phyloP scores from a whole-genome alignment of 2,329 filamentous ascomycete species.

The Ambrosiella beaveri region DNA sequence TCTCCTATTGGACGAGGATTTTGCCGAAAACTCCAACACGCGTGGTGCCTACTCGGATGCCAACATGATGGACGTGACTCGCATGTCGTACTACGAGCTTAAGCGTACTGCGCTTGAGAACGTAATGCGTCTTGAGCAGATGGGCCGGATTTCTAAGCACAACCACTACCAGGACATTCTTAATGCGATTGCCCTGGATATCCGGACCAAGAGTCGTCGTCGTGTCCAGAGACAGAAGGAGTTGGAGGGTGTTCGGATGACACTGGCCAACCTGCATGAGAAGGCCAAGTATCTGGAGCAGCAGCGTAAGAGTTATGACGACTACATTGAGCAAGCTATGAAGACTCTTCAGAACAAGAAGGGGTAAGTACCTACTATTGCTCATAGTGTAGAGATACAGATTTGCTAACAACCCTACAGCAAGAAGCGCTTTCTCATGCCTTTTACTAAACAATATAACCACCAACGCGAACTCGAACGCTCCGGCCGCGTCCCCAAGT shows the following conservation, averaged over 20 bases:
- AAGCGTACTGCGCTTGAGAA: constrained; percentile 91
- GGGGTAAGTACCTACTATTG: constrained; percentile 37
- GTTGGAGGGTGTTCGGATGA: constrained; percentile 65
- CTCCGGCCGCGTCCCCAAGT: constrained; percentile 84
- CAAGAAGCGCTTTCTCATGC: constrained; percentile 84
- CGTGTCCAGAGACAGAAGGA: constrained; percentile 84
- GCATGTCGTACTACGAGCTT: constrained; percentile 78
- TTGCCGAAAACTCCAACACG: constrained; percentile 38
- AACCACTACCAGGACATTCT: constrained; percentile 97
- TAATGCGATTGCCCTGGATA: constrained; percentile 91
- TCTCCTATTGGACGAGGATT: constrained; percentile 63
- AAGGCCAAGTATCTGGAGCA: constrained; percentile 87
- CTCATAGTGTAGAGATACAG: not conserved
- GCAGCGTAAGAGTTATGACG: constrained; percentile 93
- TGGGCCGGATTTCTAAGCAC: constrained; percentile 70
- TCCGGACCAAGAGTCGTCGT: constrained; percentile 88
- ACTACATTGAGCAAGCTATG: constrained; percentile 99
- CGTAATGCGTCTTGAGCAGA: constrained; percentile 71
- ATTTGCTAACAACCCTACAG: constrained; percentile 23
- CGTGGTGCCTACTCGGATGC: constrained; percentile 79
- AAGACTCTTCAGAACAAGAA: constrained; percentile 93
- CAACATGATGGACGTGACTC: constrained; percentile 75
- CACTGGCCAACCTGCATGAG: constrained; percentile 57
- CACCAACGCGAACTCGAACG: constrained; percentile 91
- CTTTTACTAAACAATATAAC: constrained; percentile 97